Conservation (phyloP, 2,329 filamentous ascomycete genomes). For the Lasiodiplodia gonubiensis region DNA sequence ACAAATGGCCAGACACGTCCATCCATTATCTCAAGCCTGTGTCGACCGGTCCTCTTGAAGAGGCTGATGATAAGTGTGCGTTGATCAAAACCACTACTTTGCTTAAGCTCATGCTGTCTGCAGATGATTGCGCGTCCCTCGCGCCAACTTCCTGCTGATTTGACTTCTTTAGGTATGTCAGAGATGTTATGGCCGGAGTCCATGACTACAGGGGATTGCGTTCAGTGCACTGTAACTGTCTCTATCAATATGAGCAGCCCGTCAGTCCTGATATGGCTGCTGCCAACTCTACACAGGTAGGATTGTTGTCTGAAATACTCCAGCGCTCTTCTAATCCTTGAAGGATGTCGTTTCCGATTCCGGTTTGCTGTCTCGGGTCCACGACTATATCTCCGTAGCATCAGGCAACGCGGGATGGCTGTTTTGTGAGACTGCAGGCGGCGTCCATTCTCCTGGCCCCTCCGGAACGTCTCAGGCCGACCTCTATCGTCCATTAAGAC, state of each 20-base stretch:
- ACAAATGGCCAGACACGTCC: conserved; percentile 52
- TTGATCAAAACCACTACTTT: not conserved
- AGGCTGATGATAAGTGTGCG: conserved; percentile 69
- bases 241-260: conserved; percentile 75
- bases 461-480: conserved; percentile 79
- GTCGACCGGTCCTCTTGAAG: conserved; percentile 72
- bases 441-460: conserved; percentile 78
- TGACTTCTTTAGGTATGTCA: not conserved
- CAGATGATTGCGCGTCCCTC: not conserved
- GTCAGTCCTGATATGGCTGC: conserved; percentile 81
- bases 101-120: not conserved
- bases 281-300: conserved; percentile 5
- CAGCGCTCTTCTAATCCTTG: not conserved
- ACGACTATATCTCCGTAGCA: conserved; percentile 50
- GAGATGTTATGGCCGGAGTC: not conserved
- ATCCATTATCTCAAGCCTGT: conserved; percentile 79
- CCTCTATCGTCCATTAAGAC: conserved; percentile 73
- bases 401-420: conserved; percentile 60
- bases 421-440: conserved; percentile 81
- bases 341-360: conserved; percentile 34
- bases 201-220: not conserved
- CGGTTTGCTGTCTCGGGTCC: conserved; percentile 47
- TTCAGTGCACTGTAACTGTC: conserved; percentile 57
- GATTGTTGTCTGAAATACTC: not conserved
- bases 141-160: not conserved